These are phyloP conservation scores for Marchantia paleacea DNA, from an alignment of 225 moss, liverwort and hornwort species.

Conservation along the genomic window DNA sequence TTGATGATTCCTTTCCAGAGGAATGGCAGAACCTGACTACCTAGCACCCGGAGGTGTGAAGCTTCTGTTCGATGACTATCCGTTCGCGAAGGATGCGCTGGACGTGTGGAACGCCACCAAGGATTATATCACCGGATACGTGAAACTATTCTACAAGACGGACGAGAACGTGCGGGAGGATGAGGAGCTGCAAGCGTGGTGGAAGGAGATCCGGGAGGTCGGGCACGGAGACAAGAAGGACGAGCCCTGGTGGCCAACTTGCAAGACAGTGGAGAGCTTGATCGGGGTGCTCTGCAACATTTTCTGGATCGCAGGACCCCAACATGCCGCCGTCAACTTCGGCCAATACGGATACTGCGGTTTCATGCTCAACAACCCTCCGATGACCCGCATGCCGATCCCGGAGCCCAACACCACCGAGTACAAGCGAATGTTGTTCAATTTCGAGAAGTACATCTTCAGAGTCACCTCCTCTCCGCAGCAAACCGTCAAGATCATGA, in stretches of 20 bases:
- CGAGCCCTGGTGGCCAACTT: constrained; percentile 52
- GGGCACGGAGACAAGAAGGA: constrained; percentile 29
- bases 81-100: constrained; percentile 62
- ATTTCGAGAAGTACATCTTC: constrained; percentile 51
- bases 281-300: constrained; percentile 50
- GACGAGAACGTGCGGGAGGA: constrained; percentile 48
- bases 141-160: constrained; percentile 46
- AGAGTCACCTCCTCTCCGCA: constrained; percentile 33
- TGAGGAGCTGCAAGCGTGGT: constrained; percentile 65
- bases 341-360: constrained; percentile 63
- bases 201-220: constrained; percentile 52
- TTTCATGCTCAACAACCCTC: constrained; percentile 55
- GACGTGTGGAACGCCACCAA: constrained; percentile 62
- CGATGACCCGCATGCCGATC: constrained; percentile 48
- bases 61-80: constrained; percentile 68
- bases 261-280: constrained; percentile 38
- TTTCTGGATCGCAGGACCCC: constrained; percentile 63
- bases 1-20: constrained; percentile 33
- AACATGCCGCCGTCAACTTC: constrained; percentile 75
- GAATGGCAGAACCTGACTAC: constrained; percentile 59
- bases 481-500: constrained; percentile 48
- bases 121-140: constrained; percentile 43
- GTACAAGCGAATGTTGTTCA: constrained; percentile 35
- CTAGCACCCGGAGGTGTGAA: constrained; percentile 43
- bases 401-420: constrained; percentile 47